These are phyloP conservation scores for Botryotinia convoluta DNA, from an alignment of 2,329 filamentous ascomycete species.

Conservation along the genomic window DNA sequence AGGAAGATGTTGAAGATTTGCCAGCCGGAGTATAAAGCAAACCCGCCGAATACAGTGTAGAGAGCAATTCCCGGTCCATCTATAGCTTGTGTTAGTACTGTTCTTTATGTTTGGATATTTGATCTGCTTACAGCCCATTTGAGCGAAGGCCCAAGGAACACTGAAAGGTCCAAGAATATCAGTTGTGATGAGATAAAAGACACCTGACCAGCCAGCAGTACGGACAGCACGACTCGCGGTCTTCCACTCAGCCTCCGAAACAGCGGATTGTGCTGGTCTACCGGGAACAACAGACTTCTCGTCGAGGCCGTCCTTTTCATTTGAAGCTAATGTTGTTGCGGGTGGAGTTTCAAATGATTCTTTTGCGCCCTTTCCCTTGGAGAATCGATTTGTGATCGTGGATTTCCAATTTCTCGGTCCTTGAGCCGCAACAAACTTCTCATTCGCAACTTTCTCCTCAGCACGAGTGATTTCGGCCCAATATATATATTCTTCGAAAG, in stretches of 20 bases:
- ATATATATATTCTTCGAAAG: conserved; percentile 41
- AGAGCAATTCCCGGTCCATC: conserved; percentile 28
- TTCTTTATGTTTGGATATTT: neutral
- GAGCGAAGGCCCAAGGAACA: conserved; percentile 27
- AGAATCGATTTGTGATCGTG: conserved; percentile 7
- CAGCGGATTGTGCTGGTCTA: neutral
- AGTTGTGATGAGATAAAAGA: conserved; percentile 33
- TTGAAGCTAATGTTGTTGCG: neutral
- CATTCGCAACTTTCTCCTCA: conserved; percentile 31
- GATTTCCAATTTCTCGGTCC: conserved; percentile 11
- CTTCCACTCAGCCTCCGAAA: conserved; percentile 30
- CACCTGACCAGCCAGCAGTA: conserved; percentile 29
- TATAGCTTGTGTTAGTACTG: neutral
- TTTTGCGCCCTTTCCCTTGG: neutral
- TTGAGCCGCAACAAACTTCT: conserved; percentile 18
- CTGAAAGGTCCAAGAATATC: conserved; percentile 32
- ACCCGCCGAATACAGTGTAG: conserved; percentile 28
- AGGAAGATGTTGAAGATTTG: conserved; percentile 29
- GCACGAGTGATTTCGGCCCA: conserved; percentile 38
- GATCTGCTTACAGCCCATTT: conserved; percentile 24
- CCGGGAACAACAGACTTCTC: conserved; percentile 5
- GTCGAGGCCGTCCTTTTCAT: conserved; percentile 3
- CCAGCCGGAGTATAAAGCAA: conserved; percentile 31
- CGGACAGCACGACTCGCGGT: conserved; percentile 28
- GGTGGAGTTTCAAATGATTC: conserved; percentile 7